phyloP scores from a whole-genome alignment of 257 asterid genomes.

The Nyctanthes arbortristis region DNA sequence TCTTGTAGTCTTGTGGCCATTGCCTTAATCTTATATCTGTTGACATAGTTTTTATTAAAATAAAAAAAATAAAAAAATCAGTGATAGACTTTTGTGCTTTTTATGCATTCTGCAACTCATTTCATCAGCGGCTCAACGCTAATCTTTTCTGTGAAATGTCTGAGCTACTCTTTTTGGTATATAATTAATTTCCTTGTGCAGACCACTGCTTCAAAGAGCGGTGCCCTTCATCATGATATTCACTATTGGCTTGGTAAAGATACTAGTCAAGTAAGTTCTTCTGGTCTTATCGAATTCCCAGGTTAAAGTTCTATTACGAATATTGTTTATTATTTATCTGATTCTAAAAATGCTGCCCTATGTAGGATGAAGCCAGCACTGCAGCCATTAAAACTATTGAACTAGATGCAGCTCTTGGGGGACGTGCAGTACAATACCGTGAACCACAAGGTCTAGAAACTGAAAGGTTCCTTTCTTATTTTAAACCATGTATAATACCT shows the following conservation, averaged over 20 bases:
- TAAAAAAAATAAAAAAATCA: too few relatives aligned
- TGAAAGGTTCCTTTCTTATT: conserved; percentile 79
- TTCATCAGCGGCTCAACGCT: not conserved
- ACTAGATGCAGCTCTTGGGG: conserved; percentile 75
- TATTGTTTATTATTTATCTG: conserved; percentile 7
- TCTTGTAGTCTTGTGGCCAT: not conserved
- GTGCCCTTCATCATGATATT: conserved; percentile 62
- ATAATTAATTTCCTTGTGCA: conserved; percentile 33
- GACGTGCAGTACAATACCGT: conserved; percentile 83
- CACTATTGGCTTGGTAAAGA: conserved; percentile 87
- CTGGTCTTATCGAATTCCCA: conserved; percentile 15
- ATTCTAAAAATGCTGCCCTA: conserved; percentile 12
- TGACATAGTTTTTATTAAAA: too few relatives aligned
- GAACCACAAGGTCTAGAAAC: conserved; percentile 90
- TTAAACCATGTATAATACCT: conserved; percentile 91
- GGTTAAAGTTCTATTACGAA: not conserved
- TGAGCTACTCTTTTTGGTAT: conserved; percentile 4
- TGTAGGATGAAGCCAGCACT: conserved; percentile 62
- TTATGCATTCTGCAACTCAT: not conserved
- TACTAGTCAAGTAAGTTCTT: conserved; percentile 55
- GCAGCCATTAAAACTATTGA: conserved; percentile 81
- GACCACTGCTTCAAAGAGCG: conserved; percentile 62
- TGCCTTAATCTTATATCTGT: not conserved
- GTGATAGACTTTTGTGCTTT: not conserved
- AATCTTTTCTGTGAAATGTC: not conserved